These are phyloP conservation scores for Penicillium crystallinum DNA, from an alignment of 495 filamentous ascomycete genomes.

Conservation along the genomic window DNA sequence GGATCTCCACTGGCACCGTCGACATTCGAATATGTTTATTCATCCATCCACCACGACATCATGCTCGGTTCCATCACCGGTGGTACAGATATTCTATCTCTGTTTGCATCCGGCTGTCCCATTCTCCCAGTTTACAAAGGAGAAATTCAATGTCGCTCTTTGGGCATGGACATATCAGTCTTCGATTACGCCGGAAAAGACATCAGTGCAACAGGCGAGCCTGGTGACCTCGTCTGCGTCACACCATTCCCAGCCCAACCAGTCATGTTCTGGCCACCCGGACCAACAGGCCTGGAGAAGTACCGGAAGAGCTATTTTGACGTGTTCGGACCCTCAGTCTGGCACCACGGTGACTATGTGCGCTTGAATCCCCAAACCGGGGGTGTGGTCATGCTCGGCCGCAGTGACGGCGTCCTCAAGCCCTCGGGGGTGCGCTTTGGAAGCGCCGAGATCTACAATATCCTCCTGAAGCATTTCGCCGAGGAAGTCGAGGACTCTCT, in stretches of 20 bases:
- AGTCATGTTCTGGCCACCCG: conserved; percentile 72
- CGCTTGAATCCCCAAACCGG: conserved; percentile 67
- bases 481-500: conserved; percentile 75
- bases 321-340: conserved; percentile 62
- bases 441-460: conserved; percentile 86
- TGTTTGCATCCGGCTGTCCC: conserved; percentile 83
- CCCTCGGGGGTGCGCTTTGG: conserved; percentile 84
- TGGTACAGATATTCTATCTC: conserved; percentile 89
- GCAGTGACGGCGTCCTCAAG: conserved; percentile 88
- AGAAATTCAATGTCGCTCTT: conserved; percentile 83
- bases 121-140: conserved; percentile 81
- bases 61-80: conserved; percentile 83
- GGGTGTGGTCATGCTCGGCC: conserved; percentile 78
- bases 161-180: conserved; percentile 84
- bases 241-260: conserved; percentile 88
- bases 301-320: conserved; percentile 87
- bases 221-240: conserved; percentile 88
- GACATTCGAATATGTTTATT: conserved; percentile 86
- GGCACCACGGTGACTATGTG: conserved; percentile 96
- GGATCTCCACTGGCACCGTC: conserved; percentile 88
- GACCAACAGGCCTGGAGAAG: conserved; percentile 58
- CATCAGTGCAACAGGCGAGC: conserved; percentile 51
- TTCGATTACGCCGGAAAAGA: conserved; percentile 59
- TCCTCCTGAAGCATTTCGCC: conserved; percentile 76
- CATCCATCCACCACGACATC: conserved; percentile 65